A percentile compares a stretch with the other conserved stretches of the same genome.
Conservation (phyloP, 1,139 yeast species). For the Hyphopichia wangnamkhiaoensis region DNA sequence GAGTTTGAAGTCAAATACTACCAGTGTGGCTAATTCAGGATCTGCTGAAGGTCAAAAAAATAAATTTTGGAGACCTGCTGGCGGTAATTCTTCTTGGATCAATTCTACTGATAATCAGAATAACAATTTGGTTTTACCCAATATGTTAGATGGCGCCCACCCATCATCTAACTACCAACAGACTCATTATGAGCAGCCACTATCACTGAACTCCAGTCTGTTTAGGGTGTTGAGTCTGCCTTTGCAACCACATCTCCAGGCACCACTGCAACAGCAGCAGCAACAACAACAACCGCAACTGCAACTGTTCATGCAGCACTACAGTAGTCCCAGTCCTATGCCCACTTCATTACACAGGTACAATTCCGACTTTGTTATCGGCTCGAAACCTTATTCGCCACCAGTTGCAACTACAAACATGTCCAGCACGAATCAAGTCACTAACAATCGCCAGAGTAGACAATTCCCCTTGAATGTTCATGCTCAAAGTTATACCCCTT, state of each 20-base stretch:
- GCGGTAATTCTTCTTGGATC: too few relatives aligned
- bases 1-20: background rate
- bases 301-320: background rate
- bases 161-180: background rate
- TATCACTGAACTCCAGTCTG: too few relatives aligned
- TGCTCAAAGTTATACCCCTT: conserved; percentile 5
- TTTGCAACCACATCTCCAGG: background rate
- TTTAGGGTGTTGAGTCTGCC: too few relatives aligned
- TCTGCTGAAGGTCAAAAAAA: background rate
- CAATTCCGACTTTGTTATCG: conserved; percentile 1
- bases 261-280: background rate
- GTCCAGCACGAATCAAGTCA: background rate
- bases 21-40: background rate
- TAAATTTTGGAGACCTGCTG: background rate
- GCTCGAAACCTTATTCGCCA: background rate
- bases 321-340: background rate
- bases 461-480: background rate
- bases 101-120: background rate
- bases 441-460: background rate
- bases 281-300: too few relatives aligned
- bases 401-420: too few relatives aligned
- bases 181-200: background rate
- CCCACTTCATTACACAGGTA: background rate
- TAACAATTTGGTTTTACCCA: background rate
- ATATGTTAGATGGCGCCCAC: too few relatives aligned